These are phyloP conservation scores for Trichoderma sp. DNA, from an alignment of 2,329 filamentous ascomycete genomes.

Conservation along the genomic window DNA sequence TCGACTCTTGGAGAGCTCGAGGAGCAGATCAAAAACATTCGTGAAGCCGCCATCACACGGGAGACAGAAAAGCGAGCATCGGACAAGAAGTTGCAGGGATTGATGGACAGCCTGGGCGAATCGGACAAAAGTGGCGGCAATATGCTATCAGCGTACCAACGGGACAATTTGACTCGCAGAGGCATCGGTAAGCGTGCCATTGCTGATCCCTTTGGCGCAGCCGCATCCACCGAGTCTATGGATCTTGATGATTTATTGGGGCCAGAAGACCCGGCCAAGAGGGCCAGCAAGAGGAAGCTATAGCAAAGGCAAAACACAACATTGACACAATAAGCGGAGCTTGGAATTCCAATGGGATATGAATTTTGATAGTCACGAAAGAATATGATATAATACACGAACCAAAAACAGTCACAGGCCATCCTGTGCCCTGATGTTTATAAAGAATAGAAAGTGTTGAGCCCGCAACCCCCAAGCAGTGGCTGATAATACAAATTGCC, in stretches of 20 bases:
- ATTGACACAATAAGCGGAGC: conserved; percentile 18
- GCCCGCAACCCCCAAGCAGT: conserved; percentile 26
- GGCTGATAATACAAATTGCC: conserved; percentile 26
- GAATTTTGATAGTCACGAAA: conserved; percentile 27
- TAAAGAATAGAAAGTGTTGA: conserved; percentile 21
- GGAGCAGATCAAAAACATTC: conserved; percentile 66
- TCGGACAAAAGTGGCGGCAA: conserved; percentile 35
- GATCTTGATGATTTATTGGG: conserved; percentile 54
- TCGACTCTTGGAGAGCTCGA: conserved; percentile 73
- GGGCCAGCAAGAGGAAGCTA: conserved; percentile 53
- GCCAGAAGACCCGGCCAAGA: conserved; percentile 48
- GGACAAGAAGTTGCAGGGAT: conserved; percentile 46
- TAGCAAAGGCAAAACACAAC: conserved; percentile 28
- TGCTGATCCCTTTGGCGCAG: conserved; percentile 41
- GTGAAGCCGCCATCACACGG: conserved; percentile 52
- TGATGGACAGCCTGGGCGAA: conserved; percentile 48
- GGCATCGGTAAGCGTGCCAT: conserved; percentile 36
- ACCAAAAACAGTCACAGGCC: conserved; percentile 22
- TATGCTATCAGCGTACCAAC: conserved; percentile 19
- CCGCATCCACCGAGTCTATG: conserved; percentile 47
- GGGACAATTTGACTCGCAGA: conserved; percentile 29
- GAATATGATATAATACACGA: conserved; percentile 26
- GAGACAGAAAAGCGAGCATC: conserved; percentile 49
- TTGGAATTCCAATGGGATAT: neutral
- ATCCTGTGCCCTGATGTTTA: conserved; percentile 21